phyloP scores from a whole-genome alignment of 2,329 filamentous ascomycete species.

The Diatrype stigma region DNA sequence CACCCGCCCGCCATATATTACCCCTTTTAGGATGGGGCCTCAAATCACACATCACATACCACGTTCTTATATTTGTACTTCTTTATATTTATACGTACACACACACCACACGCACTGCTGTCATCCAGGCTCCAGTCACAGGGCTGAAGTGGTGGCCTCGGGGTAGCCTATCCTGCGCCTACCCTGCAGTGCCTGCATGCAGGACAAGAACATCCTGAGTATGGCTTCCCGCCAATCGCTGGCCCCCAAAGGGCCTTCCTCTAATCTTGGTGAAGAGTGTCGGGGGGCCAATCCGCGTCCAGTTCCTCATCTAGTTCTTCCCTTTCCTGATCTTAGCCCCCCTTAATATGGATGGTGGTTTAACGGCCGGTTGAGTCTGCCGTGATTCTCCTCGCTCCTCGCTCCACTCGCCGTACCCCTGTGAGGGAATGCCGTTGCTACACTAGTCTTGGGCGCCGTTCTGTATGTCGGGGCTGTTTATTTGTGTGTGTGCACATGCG shows the following conservation, averaged over 20 bases:
- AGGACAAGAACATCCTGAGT: no score
- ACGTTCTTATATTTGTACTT: constrained; percentile 7
- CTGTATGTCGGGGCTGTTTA: neutral
- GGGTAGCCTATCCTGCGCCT: constrained; percentile 19
- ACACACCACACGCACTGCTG: no score
- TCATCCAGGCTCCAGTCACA: constrained; percentile 16
- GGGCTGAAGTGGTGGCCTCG: constrained; percentile 10
- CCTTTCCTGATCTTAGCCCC: neutral
- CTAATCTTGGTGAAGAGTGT: neutral
- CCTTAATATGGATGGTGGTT: neutral
- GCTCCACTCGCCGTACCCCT: neutral
- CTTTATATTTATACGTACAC: no score
- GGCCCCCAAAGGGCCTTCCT: constrained; percentile 13
- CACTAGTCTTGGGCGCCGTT: neutral
- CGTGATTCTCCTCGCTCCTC: neutral
- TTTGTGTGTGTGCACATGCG: neutral
- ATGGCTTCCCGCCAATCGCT: constrained; percentile 17
- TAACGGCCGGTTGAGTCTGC: neutral
- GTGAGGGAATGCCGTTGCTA: neutral
- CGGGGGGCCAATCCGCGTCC: neutral
- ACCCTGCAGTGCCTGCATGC: no score
- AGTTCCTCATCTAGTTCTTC: neutral
- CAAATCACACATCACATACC: no score
- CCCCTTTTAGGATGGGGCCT: constrained; percentile 19
- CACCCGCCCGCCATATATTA: constrained; percentile 14